Base-by-base conservation (phyloP, 2,329 filamentous ascomycete genomes). In the Celoporthe dispersa region DNA sequence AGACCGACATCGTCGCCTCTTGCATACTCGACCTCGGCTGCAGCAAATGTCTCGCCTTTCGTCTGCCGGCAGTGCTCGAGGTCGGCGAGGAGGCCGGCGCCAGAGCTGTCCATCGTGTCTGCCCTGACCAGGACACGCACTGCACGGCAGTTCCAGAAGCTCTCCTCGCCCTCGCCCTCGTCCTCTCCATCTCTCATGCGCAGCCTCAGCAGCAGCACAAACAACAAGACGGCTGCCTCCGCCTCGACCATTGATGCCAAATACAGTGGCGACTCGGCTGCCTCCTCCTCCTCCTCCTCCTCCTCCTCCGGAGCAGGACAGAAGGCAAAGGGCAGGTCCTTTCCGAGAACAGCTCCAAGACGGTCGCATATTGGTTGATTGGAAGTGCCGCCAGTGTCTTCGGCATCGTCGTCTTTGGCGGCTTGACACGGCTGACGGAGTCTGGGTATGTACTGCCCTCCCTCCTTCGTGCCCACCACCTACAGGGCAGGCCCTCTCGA, bases 331-430 rank as follows among this genome's bases (percentile, higher is more conserved):
- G 75, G 80, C 74, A 79, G 78, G 31, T 79, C 80, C 2, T 88
- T 86, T 71, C 86, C 39, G 80, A 92, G 75, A 88, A 87, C 12
- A 94, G 88, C 74, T 88, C 90, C 70, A 96, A 92, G 81, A 83
- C 84, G 12, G 94, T 97, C 60, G 96, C 91, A 71, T 95, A 95
- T 83, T 99, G 94, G 94, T 87, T 99, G 61, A 83, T 99, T 68
- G 95, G 90, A 62, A 98, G 94, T 75, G 94, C 96, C 0, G 92
- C 89, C 59, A 97, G 94, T 79, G 96, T 98, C 66, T 99, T 98
- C 81, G 96, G 96, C 71, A 97, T 99, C 76, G 94, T 99, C 66
- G 89, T 99, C 60, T 97, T 97, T 80, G 96, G 96, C 70, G 96
- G 96, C 7, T 85, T 99, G 75, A 99, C 96, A 39, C 87, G 96